A percentile compares a stretch with the other conserved stretches of the same genome.
phyloP scores from a whole-genome alignment of 805 yeast species.

The Nakazawaea ambrosiae region DNA sequence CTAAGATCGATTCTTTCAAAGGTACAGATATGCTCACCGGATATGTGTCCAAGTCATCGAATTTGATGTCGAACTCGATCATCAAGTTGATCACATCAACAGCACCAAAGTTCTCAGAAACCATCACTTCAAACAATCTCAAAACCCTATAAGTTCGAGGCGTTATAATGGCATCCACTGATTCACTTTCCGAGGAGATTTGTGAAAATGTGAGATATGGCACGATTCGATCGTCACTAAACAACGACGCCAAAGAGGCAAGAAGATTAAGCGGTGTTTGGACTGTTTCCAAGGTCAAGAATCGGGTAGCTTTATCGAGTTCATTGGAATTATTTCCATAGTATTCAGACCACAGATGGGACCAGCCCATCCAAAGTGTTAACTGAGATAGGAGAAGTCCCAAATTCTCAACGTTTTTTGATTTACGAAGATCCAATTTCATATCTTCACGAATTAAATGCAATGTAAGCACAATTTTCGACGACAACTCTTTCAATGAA shows the following conservation, averaged over 20 bases:
- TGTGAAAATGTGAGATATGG: constrained; percentile 64
- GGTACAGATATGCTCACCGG: constrained; percentile 72
- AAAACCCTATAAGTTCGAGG: constrained; percentile 59
- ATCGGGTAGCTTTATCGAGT: constrained; percentile 33
- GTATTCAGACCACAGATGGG: constrained; percentile 51
- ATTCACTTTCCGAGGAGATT: constrained; percentile 50
- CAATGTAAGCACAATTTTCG: constrained; percentile 58
- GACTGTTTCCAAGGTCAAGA: constrained; percentile 37
- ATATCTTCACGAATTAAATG: constrained; percentile 77
- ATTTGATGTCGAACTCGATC: constrained; percentile 47
- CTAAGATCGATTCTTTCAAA: constrained; percentile 50
- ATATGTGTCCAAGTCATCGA: constrained; percentile 52
- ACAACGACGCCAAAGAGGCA: constrained; percentile 47
- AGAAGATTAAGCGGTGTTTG: constrained; percentile 55
- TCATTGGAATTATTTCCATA: constrained; percentile 32
- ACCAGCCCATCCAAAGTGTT: constrained; percentile 70
- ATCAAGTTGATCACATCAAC: constrained; percentile 54
- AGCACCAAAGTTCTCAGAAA: constrained; percentile 44
- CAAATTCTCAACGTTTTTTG: constrained; percentile 29
- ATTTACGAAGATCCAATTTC: constrained; percentile 44
- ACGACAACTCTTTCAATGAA: constrained; percentile 45
- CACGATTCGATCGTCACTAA: constrained; percentile 30
- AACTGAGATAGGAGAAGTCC: constrained; percentile 55
- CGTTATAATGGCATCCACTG: constrained; percentile 54
- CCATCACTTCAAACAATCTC: constrained; percentile 54